Evolutionary conservation across 257 asterid genomes (phyloP).

Genomic region (Plantago ovata): DNA sequence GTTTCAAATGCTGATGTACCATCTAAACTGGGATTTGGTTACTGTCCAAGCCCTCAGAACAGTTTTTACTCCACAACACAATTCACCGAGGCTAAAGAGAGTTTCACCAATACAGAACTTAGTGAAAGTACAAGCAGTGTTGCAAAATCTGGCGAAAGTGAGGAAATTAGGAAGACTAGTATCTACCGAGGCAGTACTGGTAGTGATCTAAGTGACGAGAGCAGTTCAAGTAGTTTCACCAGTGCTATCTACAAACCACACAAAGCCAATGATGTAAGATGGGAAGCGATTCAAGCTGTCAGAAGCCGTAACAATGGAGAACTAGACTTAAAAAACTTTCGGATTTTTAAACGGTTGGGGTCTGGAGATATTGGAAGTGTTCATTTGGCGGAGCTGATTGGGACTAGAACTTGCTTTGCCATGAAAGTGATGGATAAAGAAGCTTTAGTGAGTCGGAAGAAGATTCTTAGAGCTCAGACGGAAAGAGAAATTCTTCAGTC

Average conservation of each 20-base stretch:
- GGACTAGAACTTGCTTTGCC: slow-evolving; percentile 50
- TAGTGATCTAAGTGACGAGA: slow-evolving; percentile 54
- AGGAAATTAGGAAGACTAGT: slow-evolving; percentile 44
- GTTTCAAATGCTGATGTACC: slow-evolving; percentile 16
- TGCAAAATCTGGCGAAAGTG: slow-evolving; percentile 40
- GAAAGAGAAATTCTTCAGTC: slow-evolving; percentile 54
- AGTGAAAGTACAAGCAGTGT: slow-evolving; percentile 44
- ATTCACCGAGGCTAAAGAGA: slow-evolving; percentile 51
- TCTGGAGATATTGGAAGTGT: slow-evolving; percentile 63
- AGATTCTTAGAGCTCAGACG: slow-evolving; percentile 54
- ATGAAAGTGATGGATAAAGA: slow-evolving; percentile 66
- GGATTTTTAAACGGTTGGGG: slow-evolving; percentile 57
- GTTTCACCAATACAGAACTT: slow-evolving; percentile 53
- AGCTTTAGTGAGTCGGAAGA: slow-evolving; percentile 49
- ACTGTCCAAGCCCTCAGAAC: slow-evolving; percentile 52
- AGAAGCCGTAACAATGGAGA: slow-evolving; percentile 37
- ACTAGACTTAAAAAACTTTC: slow-evolving; percentile 45
- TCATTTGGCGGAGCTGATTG: slow-evolving; percentile 52
- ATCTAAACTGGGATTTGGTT: slow-evolving; percentile 24
- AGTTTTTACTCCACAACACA: slow-evolving; percentile 50
- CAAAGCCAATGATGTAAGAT: slow-evolving; percentile 45
- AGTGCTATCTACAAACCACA: slow-evolving; percentile 54
- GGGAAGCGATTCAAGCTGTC: slow-evolving; percentile 58
- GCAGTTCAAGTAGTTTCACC: slow-evolving; percentile 54
- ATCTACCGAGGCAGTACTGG: slow-evolving; percentile 48